Base-by-base conservation (phyloP, 106 monocot genomes). In the Chionographis japonica region DNA sequence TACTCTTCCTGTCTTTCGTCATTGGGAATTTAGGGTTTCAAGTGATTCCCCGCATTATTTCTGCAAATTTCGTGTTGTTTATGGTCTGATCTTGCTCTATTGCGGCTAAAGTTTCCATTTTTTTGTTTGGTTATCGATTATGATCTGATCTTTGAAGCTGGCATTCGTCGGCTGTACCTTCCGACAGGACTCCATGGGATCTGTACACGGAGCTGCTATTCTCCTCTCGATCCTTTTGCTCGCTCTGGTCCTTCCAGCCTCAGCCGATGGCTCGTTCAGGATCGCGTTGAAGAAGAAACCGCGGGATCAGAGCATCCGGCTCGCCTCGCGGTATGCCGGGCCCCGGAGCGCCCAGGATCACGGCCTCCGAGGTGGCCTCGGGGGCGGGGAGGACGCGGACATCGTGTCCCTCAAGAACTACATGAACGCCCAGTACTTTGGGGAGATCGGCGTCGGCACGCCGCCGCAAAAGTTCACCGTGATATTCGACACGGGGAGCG, bases 371-470 rank as follows among this genome's bases (percentile, higher is more conserved):
- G 77, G 75, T 3, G 75, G 75, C 18, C 58, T 58, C 4, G 54
- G 9, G 54, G 50, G 76, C 4, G 76, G 56, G 8, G 81, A 71
- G 27, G 75, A 69, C 10, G 51, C 72, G 3, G 98, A 98, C 61
- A 85, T 93, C 49, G 42, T 98, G 5, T 14, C 72, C 11, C 86
- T 98, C 4, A 98, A 90, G 81, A 98, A 98, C 72, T 98, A 98
- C 81, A 74, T 98, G 85, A 90, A 98, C 61, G 98, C 98, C 1
- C 98, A 98, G 77, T 98, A 98, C 67, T 98, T 85, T 69, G 98
- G 92, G 66, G 98, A 98, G 83, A 93, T 98, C 40, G 90, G 86
- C 14, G 74, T 98, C 64, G 88, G 98, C 7, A 49, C 90, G 6
- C 83, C 98, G 18, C 37, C 92, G 8, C 98, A 98, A 83, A 93